Percentiles rank a stretch among this genome's conserved stretches.
Conservation (phyloP, 441 rosid species). For the Gossypium trilobum region DNA sequence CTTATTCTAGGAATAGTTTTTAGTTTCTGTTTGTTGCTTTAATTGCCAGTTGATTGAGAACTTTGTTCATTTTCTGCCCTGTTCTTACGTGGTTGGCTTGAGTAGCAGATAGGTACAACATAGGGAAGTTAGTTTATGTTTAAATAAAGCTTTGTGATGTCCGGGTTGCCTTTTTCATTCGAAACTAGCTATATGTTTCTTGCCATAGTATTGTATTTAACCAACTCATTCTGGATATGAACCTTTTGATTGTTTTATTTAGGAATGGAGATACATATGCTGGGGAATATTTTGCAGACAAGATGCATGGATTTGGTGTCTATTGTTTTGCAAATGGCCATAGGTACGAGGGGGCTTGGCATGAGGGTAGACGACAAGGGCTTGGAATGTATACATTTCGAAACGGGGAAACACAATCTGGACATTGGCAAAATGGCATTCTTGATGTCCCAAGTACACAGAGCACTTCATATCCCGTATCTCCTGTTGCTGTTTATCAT, state of each 20-base stretch:
- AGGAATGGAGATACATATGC: constrained; percentile 84
- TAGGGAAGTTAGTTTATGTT: neutral
- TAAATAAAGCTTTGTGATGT: neutral
- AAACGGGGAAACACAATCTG: constrained; percentile 76
- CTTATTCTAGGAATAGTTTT: too few relatives aligned
- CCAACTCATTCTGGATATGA: neutral
- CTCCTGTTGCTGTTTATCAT: constrained; percentile 66
- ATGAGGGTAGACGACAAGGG: constrained; percentile 81
- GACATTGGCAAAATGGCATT: constrained; percentile 78
- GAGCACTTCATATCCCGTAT: constrained; percentile 37
- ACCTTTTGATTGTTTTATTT: neutral
- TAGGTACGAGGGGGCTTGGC: constrained; percentile 68
- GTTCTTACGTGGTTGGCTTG: neutral
- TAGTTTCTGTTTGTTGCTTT: neutral
- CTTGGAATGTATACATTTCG: constrained; percentile 83
- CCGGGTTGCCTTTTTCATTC: neutral
- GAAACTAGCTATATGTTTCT: neutral
- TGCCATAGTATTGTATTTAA: neutral
- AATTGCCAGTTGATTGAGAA: neutral
- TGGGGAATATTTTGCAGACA: constrained; percentile 75
- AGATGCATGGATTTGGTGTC: constrained; percentile 74
- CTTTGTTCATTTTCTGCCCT: neutral
- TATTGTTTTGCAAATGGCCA: constrained; percentile 63
- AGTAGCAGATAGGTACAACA: neutral
- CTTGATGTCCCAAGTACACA: constrained; percentile 67